These are phyloP conservation scores for Adiantum capillusveneris DNA, from an alignment of 75 land plant genomes.

Conservation along the genomic window DNA sequence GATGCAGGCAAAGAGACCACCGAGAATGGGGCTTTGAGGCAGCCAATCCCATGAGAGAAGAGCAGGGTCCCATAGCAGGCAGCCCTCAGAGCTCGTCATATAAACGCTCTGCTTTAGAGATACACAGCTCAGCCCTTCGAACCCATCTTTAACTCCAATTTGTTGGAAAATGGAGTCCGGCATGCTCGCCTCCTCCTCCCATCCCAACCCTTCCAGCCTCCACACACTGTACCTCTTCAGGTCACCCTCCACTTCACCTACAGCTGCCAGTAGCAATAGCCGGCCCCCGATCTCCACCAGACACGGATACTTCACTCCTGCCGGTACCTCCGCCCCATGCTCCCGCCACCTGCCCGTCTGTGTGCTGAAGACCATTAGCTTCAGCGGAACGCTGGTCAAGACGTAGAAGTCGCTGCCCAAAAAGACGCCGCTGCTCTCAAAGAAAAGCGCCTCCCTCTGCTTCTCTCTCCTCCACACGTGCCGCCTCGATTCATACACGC, in stretches of 20 bases:
- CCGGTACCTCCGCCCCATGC: not conserved
- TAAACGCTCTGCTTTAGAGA: not conserved
- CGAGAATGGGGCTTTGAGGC: not conserved
- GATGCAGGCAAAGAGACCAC: slow-evolving; percentile 1
- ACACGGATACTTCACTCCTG: not conserved
- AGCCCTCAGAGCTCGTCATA: not conserved
- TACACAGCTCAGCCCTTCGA: not conserved
- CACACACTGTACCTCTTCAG: not conserved
- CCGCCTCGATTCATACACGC: not conserved
- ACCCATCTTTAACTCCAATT: not conserved
- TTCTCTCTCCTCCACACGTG: not conserved
- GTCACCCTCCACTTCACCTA: not conserved
- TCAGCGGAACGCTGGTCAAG: not conserved
- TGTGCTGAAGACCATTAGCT: not conserved
- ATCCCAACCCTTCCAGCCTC: not conserved
- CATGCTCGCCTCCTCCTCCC: not conserved
- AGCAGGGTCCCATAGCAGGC: not conserved
- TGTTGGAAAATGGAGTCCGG: not conserved
- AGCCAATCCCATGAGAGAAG: not conserved
- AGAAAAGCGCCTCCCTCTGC: not conserved
- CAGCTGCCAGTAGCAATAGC: not conserved
- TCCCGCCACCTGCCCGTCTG: not conserved
- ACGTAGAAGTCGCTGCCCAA: not conserved
- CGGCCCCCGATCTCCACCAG: not conserved
- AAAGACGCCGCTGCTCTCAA: not conserved